Evolutionary conservation across 176 grass and related monocot genomes (phyloP).

Genomic region (Chrysopogon serrulatus): DNA sequence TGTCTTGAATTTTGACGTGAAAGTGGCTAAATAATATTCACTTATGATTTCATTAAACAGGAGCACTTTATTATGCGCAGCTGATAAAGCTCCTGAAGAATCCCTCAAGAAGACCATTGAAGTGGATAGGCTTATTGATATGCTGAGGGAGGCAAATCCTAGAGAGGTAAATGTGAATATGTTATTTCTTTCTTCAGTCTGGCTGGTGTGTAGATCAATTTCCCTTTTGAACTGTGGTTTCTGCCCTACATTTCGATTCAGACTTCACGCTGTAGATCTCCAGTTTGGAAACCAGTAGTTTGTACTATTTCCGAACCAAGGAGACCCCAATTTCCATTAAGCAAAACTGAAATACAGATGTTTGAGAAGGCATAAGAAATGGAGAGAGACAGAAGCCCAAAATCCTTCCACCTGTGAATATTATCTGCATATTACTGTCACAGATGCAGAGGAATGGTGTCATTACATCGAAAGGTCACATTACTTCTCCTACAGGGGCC

Average conservation of each 20-base stretch:
- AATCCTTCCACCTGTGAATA: too few species aligned
- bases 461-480: too few species aligned
- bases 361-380: too few species aligned
- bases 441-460: too few species aligned
- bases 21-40: not conserved
- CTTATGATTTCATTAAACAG: slow-evolving; percentile 40
- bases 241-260: not conserved
- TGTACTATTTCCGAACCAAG: too few species aligned
- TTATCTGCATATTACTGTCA: too few species aligned
- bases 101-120: slow-evolving; percentile 85
- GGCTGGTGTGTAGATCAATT: not conserved
- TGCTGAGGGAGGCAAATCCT: slow-evolving; percentile 70
- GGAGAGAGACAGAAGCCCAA: too few species aligned
- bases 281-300: not conserved
- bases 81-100: slow-evolving; percentile 60
- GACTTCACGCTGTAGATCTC: not conserved
- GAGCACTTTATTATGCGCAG: slow-evolving; percentile 49
- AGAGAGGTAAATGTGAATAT: slow-evolving; percentile 40
- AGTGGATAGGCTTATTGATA: slow-evolving; percentile 76
- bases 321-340: too few species aligned
- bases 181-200: not conserved
- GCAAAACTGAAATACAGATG: too few species aligned
- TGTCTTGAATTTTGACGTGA: not conserved
- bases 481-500: too few species aligned
- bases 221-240: not conserved